Conservation (phyloP, 2,329 filamentous ascomycete genomes). For the Nakataea oryzae region DNA sequence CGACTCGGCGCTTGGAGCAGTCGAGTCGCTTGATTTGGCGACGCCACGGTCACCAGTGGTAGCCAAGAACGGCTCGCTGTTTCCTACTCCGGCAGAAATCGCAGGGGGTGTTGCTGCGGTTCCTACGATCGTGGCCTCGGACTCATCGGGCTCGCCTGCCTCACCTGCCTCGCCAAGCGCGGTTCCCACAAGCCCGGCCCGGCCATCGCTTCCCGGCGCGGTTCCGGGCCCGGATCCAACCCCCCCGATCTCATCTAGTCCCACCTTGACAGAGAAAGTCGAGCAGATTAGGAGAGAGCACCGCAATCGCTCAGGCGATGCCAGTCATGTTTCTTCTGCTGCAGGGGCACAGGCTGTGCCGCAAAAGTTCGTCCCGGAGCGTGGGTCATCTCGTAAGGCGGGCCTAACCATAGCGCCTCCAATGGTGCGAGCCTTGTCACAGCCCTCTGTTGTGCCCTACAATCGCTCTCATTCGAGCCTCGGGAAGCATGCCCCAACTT, state of each 20-base stretch:
- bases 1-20: constrained; percentile 26
- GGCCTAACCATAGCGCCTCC: constrained; percentile 38
- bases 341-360: constrained; percentile 12
- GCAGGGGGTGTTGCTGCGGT: background rate
- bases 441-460: constrained; percentile 32
- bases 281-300: constrained; percentile 43
- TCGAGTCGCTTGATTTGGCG: constrained; percentile 40
- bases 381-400: constrained; percentile 28
- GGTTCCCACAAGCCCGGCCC: background rate
- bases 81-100: background rate
- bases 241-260: background rate
- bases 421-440: constrained; percentile 41
- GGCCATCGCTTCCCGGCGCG: too few species aligned
- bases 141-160: background rate
- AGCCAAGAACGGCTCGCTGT: constrained; percentile 7
- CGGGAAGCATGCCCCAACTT: background rate
- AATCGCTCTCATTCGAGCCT: constrained; percentile 34
- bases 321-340: constrained; percentile 10
- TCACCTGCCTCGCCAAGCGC: background rate
- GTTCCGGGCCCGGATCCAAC: background rate
- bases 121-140: too few species aligned
- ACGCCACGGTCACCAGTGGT: constrained; percentile 14
- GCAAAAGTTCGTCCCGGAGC: constrained; percentile 13
- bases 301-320: constrained; percentile 21
- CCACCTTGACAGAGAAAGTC: constrained; percentile 30